Evolutionary conservation across 345 rosid genomes (phyloP).

Genomic region (Theobroma cacao): DNA sequence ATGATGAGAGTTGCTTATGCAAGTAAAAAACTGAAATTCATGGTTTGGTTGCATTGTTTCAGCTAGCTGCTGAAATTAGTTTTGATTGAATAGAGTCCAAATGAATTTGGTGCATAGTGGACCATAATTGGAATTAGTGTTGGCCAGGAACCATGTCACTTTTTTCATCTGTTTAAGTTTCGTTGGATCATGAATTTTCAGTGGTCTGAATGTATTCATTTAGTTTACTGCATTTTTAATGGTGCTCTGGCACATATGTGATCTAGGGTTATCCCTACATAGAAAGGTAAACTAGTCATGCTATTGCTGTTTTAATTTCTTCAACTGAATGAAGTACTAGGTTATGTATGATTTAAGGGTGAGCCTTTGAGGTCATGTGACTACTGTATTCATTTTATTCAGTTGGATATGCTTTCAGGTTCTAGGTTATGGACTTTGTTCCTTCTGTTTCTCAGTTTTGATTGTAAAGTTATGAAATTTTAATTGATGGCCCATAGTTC

Average conservation of each 20-base stretch:
- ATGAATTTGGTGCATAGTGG: background rate
- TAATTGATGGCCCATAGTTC: background rate
- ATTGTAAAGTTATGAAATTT: background rate
- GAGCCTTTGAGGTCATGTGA: background rate
- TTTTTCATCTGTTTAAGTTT: background rate
- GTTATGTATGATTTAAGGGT: background rate
- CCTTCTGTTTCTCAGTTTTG: slow-evolving; percentile 1
- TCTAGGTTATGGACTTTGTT: background rate
- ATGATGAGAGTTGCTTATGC: background rate
- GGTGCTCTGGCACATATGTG: background rate
- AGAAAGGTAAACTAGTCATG: background rate
- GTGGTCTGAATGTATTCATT: background rate
- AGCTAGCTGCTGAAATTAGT: background rate
- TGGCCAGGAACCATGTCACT: background rate
- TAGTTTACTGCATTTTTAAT: background rate
- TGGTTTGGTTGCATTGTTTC: background rate
- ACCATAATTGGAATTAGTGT: background rate
- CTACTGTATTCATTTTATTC: background rate
- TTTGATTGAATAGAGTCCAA: background rate
- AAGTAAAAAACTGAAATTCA: background rate
- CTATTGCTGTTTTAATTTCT: background rate
- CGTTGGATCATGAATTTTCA: background rate
- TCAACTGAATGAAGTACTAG: background rate
- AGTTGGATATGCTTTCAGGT: background rate
- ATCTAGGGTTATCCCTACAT: background rate